Percentiles rank a stretch among this genome's conserved stretches.
Conservation (phyloP, 1,284 basidiomycete species). For the Hymenochaete sp. region DNA sequence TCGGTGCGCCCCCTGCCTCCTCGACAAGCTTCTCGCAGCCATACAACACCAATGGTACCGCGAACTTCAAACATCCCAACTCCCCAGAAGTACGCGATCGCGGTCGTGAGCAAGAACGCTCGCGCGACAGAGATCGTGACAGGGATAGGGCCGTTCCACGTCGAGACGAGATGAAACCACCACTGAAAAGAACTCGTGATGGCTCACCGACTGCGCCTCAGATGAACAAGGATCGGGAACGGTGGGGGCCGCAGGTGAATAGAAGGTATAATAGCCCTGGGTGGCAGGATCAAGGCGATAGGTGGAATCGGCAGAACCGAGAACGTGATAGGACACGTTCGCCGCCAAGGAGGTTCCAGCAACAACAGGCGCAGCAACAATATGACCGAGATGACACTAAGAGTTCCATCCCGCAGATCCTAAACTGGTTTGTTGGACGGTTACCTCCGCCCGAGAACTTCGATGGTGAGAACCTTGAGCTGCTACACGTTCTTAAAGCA, state of each 20-base stretch:
- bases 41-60: conserved; percentile 14
- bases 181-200: conserved; percentile 44
- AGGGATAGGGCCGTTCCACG: too few species aligned
- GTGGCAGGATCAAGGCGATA: conserved; percentile 26
- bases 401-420: conserved; percentile 52
- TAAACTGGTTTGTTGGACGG: conserved; percentile 75
- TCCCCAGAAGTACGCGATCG: conserved; percentile 46
- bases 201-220: conserved; percentile 43
- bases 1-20: conserved; percentile 18
- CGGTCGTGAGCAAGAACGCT: conserved; percentile 24
- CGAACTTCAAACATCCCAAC: conserved; percentile 34
- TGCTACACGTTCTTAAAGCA: too few species aligned
- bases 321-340: conserved; percentile 36
- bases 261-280: conserved; percentile 38
- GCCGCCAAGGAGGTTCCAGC: conserved; percentile 32
- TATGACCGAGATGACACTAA: conserved; percentile 47
- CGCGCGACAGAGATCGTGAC: too few species aligned
- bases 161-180: conserved; percentile 33
- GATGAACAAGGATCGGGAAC: conserved; percentile 34
- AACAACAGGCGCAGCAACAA: conserved; percentile 24
- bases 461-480: conserved; percentile 57
- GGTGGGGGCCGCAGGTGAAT: conserved; percentile 35
- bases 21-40: conserved; percentile 19
- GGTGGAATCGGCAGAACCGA: conserved; percentile 22
- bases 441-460: conserved; percentile 65